Percentiles rank a stretch among this genome's conserved stretches.
These are phyloP conservation scores for Penicillium italicum DNA, from an alignment of 2,329 filamentous ascomycete species.

Conservation along the genomic window DNA sequence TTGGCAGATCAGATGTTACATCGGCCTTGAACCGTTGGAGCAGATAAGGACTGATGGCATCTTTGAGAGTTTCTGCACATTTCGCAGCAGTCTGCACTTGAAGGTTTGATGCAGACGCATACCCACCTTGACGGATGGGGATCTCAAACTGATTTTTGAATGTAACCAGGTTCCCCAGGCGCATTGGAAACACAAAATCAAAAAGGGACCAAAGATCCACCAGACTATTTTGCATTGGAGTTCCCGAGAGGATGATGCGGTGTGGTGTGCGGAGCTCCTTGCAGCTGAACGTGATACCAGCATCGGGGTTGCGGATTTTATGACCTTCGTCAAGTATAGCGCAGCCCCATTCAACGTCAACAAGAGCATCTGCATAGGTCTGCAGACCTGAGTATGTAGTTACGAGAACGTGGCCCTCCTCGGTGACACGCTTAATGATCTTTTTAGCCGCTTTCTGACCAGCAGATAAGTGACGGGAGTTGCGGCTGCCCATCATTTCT, in stretches of 20 bases:
- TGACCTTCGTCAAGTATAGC: slow-evolving; percentile 95
- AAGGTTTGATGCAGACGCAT: slow-evolving; percentile 89
- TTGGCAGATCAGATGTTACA: slow-evolving; percentile 86
- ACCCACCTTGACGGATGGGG: slow-evolving; percentile 88
- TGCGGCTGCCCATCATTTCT: slow-evolving; percentile 50
- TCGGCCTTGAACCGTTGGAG: slow-evolving; percentile 90
- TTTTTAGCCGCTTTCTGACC: slow-evolving; percentile 68
- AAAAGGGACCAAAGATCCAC: slow-evolving; percentile 95
- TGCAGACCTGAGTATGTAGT: slow-evolving; percentile 97
- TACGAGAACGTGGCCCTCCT: slow-evolving; percentile 86
- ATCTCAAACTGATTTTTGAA: slow-evolving; percentile 92
- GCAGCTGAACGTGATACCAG: slow-evolving; percentile 88
- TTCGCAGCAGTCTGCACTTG: slow-evolving; percentile 93
- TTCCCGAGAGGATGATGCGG: slow-evolving; percentile 88
- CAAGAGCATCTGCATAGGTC: slow-evolving; percentile 78
- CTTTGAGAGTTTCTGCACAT: slow-evolving; percentile 89
- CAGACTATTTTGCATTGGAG: slow-evolving; percentile 95
- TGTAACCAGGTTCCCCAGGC: slow-evolving; percentile 82
- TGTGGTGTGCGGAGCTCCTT: slow-evolving; percentile 90
- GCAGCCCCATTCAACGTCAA: slow-evolving; percentile 85
- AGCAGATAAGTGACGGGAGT: slow-evolving; percentile 41
- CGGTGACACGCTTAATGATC: slow-evolving; percentile 76
- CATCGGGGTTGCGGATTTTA: slow-evolving; percentile 96
- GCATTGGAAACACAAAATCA: slow-evolving; percentile 96
- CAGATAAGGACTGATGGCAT: slow-evolving; percentile 88